A percentile compares a stretch with the other conserved stretches of the same genome.
phyloP scores from a whole-genome alignment of 768 basidiomycete species.

The Lactifluus subvellereus region DNA sequence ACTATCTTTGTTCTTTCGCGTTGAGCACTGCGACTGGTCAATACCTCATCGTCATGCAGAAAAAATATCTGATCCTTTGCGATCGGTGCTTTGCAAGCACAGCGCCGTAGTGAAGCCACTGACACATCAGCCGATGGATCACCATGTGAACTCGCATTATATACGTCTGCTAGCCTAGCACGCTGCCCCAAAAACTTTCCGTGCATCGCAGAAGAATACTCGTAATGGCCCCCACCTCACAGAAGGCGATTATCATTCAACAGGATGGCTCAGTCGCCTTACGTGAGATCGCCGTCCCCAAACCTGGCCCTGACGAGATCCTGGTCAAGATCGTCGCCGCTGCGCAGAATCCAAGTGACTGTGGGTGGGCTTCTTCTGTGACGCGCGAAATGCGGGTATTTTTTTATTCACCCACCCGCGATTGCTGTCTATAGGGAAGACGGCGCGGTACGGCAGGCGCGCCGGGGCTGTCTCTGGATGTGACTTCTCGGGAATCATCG shows the following conservation, averaged over 20 bases:
- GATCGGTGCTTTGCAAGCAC: background rate
- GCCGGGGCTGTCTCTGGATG: constrained; percentile 27
- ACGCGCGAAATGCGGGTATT: too few species aligned
- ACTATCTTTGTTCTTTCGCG: too few species aligned
- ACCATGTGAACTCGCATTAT: background rate
- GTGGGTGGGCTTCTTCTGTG: constrained; percentile 21
- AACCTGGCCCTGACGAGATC: constrained; percentile 17
- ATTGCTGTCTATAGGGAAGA: constrained; percentile 5
- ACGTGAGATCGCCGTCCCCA: constrained; percentile 11
- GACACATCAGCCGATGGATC: background rate
- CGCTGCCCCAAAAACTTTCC: background rate
- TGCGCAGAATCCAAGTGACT: constrained; percentile 30
- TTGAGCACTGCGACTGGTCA: too few species aligned
- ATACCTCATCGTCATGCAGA: too few species aligned
- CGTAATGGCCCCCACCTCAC: constrained; percentile 10
- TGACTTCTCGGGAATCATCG: constrained; percentile 29
- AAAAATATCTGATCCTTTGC: too few species aligned
- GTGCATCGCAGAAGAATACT: background rate
- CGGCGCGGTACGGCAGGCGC: background rate
- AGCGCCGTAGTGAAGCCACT: background rate
- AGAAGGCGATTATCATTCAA: constrained; percentile 2
- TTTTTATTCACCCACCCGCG: too few species aligned
- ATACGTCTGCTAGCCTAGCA: too few species aligned
- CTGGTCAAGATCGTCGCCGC: constrained; percentile 30
- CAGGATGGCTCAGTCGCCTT: constrained; percentile 11